Conservation (phyloP, 805 yeast genomes). For the Ogataea degrootiae region DNA sequence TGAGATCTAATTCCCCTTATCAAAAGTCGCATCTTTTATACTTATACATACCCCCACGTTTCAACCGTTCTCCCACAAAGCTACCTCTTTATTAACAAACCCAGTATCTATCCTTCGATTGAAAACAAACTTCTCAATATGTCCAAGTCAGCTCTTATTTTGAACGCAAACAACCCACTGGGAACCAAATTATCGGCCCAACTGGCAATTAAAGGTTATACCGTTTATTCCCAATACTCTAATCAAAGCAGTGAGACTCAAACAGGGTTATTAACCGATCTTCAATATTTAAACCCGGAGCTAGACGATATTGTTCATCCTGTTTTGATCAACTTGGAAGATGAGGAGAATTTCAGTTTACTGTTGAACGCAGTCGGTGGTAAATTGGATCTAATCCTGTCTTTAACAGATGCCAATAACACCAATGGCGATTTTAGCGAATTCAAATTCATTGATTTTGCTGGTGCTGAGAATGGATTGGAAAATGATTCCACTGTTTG, state of each 20-base stretch:
- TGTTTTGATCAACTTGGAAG: background rate
- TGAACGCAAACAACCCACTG: background rate
- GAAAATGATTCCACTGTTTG: too few species aligned
- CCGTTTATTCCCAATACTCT: background rate
- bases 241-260: background rate
- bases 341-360: background rate
- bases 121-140: too few species aligned
- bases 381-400: background rate
- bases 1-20: too few species aligned
- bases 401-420: background rate
- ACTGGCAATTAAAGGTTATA: background rate
- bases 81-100: too few species aligned
- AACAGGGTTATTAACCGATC: background rate
- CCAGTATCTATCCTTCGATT: too few species aligned
- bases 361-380: background rate
- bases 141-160: background rate
- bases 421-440: background rate
- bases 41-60: too few species aligned
- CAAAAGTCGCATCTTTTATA: too few species aligned
- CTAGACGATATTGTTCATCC: background rate
- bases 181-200: background rate
- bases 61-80: too few species aligned
- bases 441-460: background rate
- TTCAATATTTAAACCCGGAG: conserved; percentile 1
- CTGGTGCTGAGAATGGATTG: background rate